These are phyloP conservation scores for Dryadomyces sulphureus DNA, from an alignment of 2,329 filamentous ascomycete genomes.

Conservation along the genomic window DNA sequence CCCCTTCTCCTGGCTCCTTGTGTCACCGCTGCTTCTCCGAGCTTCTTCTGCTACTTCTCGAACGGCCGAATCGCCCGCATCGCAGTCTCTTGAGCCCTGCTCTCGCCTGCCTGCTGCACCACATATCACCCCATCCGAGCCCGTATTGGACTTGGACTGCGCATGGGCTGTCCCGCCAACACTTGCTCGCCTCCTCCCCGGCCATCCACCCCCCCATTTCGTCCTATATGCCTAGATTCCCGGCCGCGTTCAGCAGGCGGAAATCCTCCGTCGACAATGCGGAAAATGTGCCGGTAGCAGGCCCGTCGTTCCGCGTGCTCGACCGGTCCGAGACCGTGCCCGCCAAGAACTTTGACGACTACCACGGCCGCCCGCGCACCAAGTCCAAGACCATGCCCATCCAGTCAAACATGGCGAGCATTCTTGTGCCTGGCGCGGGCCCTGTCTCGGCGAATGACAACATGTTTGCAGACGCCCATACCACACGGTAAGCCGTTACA, in stretches of 20 bases:
- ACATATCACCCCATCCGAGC: not conserved
- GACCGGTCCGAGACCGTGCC: conserved; percentile 32
- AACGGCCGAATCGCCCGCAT: not conserved
- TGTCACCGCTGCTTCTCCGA: not conserved
- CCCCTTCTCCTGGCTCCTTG: not conserved
- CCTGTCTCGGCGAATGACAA: conserved; percentile 30
- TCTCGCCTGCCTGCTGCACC: too few relatives aligned
- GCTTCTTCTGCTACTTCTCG: not conserved
- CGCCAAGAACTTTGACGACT: conserved; percentile 34
- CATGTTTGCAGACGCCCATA: conserved; percentile 41
- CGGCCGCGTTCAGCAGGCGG: conserved; percentile 42
- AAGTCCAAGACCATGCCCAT: conserved; percentile 23
- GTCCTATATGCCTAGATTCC: conserved; percentile 47
- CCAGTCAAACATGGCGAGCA: conserved; percentile 18
- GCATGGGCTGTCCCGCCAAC: not conserved
- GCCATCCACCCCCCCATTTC: conserved; percentile 5
- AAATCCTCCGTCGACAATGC: conserved; percentile 42
- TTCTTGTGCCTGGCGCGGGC: conserved; percentile 14
- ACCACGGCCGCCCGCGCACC: conserved; percentile 23
- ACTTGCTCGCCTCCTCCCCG: not conserved
- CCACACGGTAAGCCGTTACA: conserved; percentile 36
- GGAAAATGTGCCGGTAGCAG: conserved; percentile 33
- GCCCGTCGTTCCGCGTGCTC: conserved; percentile 42
- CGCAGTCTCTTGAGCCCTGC: not conserved
- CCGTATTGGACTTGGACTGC: not conserved